Conservation (phyloP, 805 yeast species). For the Hanseniaspora guilliermondii region DNA sequence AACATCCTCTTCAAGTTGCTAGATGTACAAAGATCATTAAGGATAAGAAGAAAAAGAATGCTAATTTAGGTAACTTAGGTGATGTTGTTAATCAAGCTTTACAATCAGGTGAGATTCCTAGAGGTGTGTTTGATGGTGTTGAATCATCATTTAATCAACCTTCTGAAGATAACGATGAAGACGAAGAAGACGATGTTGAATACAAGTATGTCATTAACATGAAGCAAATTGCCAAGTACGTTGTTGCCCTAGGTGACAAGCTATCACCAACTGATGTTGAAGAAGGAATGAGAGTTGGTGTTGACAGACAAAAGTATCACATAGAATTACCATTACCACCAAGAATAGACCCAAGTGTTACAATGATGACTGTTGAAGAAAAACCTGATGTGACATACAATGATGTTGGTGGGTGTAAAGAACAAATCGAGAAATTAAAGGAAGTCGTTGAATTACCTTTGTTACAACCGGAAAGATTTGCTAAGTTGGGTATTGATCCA, state of each 20-base stretch:
- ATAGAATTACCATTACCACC: slow-evolving; percentile 97
- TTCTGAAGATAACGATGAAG: slow-evolving; percentile 15
- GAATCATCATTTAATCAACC: slow-evolving; percentile 8
- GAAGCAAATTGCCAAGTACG: slow-evolving; percentile 96
- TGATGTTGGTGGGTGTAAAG: slow-evolving; percentile 97
- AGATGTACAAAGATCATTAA: slow-evolving; percentile 95
- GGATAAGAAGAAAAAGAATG: slow-evolving; percentile 24
- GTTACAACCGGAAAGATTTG: slow-evolving; percentile 92
- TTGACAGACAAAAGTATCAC: slow-evolving; percentile 91
- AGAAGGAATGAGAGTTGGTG: slow-evolving; percentile 99
- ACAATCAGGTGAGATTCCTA: slow-evolving; percentile 8
- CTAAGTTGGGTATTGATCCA: slow-evolving; percentile 93
- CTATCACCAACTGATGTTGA: slow-evolving; percentile 98
- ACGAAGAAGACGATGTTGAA: slow-evolving; percentile 52
- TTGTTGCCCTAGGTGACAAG: slow-evolving; percentile 89
- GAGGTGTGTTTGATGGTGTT: slow-evolving; percentile 14
- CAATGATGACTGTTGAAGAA: slow-evolving; percentile 99
- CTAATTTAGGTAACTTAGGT: slow-evolving; percentile 16
- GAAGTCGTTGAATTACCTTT: slow-evolving; percentile 93
- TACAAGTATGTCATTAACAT: slow-evolving; percentile 89
- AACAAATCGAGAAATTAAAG: slow-evolving; percentile 89
- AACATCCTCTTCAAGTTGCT: slow-evolving; percentile 95
- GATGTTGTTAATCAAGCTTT: slow-evolving; percentile 17
- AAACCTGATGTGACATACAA: slow-evolving; percentile 98
- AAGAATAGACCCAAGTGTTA: slow-evolving; percentile 91